Evolutionary conservation across 108 stramenopile genomes (phyloP), one percentile per base, ranked within the genome.

Genomic region (Aureococcus anophagefferens): DNA sequence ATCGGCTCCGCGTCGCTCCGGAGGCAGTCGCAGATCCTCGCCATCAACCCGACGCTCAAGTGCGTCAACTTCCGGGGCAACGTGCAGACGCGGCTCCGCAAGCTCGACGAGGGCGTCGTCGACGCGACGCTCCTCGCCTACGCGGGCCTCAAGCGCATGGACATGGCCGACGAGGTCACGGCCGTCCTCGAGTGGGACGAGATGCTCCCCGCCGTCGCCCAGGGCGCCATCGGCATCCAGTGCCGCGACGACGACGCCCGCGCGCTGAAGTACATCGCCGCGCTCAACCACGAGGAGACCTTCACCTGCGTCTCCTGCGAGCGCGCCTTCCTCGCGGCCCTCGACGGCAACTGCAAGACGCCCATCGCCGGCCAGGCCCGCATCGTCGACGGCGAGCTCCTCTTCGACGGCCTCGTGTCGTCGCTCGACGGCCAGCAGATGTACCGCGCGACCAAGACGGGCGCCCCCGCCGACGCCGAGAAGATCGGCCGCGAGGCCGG

Each of bases 221-320:
- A 99, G 79, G 99, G 99, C 63, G 97, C 99, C 73, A 97, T 99
- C 81, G 99, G 96, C 68, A 96, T 99, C 68, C 97, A 99, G 83
- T 97, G 98, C 84, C 89, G 96, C 71, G 78, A 74, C 28, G 95
- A 96, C 79, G 96, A 98, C 76, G 91, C 87, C 35, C 81, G 88
- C 32, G 81, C 84, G 63, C 82, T 96, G 74, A 90, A 89, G 68
- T 96, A 97, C 76, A 89, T 98, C 69, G 86, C 79, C 11, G 93
- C 89, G n/a, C 76, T 98, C 75, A 95, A 95, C 68, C 85, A 96
- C 79, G 72, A 83, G 51, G 90, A 93, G 34, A 96, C 98, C 0
- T 90, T 94, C 72, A 82, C 91, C 0, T 93, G 95, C 69, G 97
- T 98, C 65, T 89, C 93, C 80, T 98, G 98, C 74, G 99, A 99